Base-by-base conservation (phyloP, 2,329 filamentous ascomycete species). In the Macrophomina pseudophaseolina region DNA sequence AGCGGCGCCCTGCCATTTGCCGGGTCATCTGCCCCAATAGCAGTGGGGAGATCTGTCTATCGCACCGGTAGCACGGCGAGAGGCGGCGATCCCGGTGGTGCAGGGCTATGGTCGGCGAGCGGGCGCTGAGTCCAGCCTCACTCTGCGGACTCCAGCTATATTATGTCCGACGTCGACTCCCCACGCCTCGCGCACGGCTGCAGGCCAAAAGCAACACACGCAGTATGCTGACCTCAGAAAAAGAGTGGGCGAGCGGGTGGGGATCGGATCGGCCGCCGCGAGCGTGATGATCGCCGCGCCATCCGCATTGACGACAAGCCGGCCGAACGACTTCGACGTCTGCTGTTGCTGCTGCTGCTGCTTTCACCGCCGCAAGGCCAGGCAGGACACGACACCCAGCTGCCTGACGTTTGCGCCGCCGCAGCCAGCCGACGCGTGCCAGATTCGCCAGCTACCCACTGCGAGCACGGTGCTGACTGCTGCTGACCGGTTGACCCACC, bases 211-310 rank as follows among this genome's bases (percentile, higher is more conserved):
- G 56, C 56, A 60, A 46, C 40, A 16, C 35, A 23, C 23, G 23
- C 23, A 28, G 56, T 5, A 5, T 46, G 30, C 28, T 18, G 6
- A 46, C n/a, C 32, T 18, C 53, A 38, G 7, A 30, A 23, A 23
- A 23, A 23, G 35, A 14, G 53, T 33, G 35, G 18, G 23, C 14
- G 53, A n/a, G 33, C 33, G 9, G 16, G 53, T 40, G 54, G 56
- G 44, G 58, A 49, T 62, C 58, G 58, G 58, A 62, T 62, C 58
- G 58, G 58, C 58, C 58, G 44, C 58, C 30, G 32, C 58, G 54
- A 60, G 56, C 58, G 23, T 23, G 23, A 38, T 62, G 58, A 62
- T 62, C 58, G 58, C 58, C 58, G 58, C 56, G 42, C 40, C 56
- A 46, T 46, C 40, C 56, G 56, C 56, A 46, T 60, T 60, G 40